Conservation (phyloP, 345 rosid genomes). For the Populus simonii region DNA sequence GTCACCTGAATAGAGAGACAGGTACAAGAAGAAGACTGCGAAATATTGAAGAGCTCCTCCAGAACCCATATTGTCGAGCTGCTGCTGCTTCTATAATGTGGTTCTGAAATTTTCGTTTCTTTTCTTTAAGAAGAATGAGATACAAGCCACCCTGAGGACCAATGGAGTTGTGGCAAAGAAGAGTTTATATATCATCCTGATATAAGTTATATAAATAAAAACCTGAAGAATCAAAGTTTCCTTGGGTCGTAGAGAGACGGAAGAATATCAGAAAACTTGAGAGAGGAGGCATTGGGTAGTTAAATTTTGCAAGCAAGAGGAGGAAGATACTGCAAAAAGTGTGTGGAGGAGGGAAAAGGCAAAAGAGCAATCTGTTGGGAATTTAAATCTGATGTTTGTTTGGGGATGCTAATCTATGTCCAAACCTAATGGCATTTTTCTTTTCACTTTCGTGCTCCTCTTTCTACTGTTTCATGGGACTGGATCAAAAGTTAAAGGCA, state of each 20-base stretch:
- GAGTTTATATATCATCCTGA: constrained; percentile 43
- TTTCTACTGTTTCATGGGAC: constrained; percentile 48
- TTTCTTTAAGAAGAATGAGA: constrained; percentile 31
- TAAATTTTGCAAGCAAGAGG: constrained; percentile 79
- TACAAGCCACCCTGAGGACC: constrained; percentile 42
- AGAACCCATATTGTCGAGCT: constrained; percentile 44
- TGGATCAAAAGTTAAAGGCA: constrained; percentile 44
- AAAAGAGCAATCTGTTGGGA: constrained; percentile 26
- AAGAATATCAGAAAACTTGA: constrained; percentile 96
- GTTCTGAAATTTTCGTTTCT: constrained; percentile 21
- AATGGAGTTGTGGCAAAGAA: constrained; percentile 47
- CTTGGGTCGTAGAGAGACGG: constrained; percentile 60
- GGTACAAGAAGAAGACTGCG: constrained; percentile 43
- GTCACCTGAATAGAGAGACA: constrained; percentile 71
- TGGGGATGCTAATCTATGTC: neutral
- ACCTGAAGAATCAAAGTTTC: constrained; percentile 76
- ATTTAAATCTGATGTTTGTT: constrained; percentile 18
- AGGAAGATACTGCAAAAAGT: constrained; percentile 42
- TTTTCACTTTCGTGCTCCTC: constrained; percentile 21
- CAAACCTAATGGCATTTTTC: constrained; percentile 1
- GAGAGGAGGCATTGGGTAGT: constrained; percentile 74
- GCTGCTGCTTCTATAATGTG: constrained; percentile 9
- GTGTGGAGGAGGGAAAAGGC: constrained; percentile 21
- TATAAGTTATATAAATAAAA: constrained; percentile 39
- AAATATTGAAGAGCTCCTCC: constrained; percentile 32